Base-by-base conservation (phyloP, 177 flowering plant genomes). In the Vitis hybrid region DNA sequence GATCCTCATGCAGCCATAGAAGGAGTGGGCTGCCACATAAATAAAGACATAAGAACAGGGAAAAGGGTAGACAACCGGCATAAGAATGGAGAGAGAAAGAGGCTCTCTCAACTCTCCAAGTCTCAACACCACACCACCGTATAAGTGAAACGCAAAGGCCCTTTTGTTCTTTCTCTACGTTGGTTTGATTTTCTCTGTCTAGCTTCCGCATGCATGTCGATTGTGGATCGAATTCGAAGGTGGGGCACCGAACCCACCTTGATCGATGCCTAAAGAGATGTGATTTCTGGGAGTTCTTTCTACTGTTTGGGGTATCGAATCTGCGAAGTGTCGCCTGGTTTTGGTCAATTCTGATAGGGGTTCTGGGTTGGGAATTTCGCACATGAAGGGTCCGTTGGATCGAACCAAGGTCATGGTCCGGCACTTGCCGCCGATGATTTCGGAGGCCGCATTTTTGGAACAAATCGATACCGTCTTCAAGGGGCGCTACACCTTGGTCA, bases 401-500 rank as follows among this genome's bases (percentile, higher is more conserved):
- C 97, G 97, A 63, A 91, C 97, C 48, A 91, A 93, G 77, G 94
- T 91, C 58, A 95, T 91, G 82, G 72, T 91, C 20, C 86, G 98
- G 80, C 97, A 89, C 86, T 82, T 93, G 85, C 98, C 98, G 68
- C 93, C 92, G 20, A 50, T 84, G 64, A 71, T 91, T 60, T 75
- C 94, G 11, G 88, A 85, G 80, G 68, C 88, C 11, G 72, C 68
- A 61, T 80, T 93, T 4, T 55, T 82, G 71, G 94, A 88, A 15
- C 94, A 87, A 66, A 83, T 93, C 68, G 94, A 91, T 71, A 64
- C 58, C 20, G 78, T 80, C 15, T 90, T 90, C 71, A 64, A 83
- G 11, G 86, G 82, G 30, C 89, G 93, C 5, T 93, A 93, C 78
- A 78, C 74, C 60, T 90, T 92, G 97, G 49, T 87, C 50, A 73